These are phyloP conservation scores for Colletotrichum lindemuthianum DNA, from an alignment of 2,329 filamentous ascomycete genomes.

Conservation along the genomic window DNA sequence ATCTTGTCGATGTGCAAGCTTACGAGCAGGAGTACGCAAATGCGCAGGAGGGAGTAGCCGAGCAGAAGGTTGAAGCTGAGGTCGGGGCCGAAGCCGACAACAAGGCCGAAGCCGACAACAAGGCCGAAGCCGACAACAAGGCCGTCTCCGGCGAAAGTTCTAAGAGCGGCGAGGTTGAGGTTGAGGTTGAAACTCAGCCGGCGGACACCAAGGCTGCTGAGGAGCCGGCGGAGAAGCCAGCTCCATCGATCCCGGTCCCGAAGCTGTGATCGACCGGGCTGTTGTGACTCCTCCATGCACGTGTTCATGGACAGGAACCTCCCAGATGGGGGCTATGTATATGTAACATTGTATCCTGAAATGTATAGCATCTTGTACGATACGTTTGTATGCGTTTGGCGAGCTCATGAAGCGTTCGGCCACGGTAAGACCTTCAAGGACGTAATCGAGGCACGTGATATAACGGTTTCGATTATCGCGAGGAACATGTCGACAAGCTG, in stretches of 20 bases:
- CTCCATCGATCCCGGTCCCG: slow-evolving; percentile 15
- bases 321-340: too few relatives aligned
- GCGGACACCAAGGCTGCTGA: slow-evolving; percentile 17
- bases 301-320: too few relatives aligned
- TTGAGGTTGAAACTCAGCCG: neutral
- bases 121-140: slow-evolving; percentile 35
- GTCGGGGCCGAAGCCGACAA: neutral
- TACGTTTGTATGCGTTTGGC: slow-evolving; percentile 25
- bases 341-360: slow-evolving; percentile 34
- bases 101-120: neutral
- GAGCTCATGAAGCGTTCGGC: neutral
- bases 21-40: slow-evolving; percentile 16
- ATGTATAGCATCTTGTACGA: slow-evolving; percentile 36
- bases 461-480: too few relatives aligned
- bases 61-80: slow-evolving; percentile 17
- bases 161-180: too few relatives aligned
- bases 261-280: slow-evolving; percentile 18
- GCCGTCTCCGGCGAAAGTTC: neutral
- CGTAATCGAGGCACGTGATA: too few relatives aligned
- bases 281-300: neutral
- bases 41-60: slow-evolving; percentile 5
- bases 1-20: slow-evolving; percentile 37
- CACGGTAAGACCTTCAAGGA: too few relatives aligned
- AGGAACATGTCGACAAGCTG: neutral
- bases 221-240: slow-evolving; percentile 1